phyloP scores from a whole-genome alignment of 2,329 filamentous ascomycete species.

The Graphilbum sp. region DNA sequence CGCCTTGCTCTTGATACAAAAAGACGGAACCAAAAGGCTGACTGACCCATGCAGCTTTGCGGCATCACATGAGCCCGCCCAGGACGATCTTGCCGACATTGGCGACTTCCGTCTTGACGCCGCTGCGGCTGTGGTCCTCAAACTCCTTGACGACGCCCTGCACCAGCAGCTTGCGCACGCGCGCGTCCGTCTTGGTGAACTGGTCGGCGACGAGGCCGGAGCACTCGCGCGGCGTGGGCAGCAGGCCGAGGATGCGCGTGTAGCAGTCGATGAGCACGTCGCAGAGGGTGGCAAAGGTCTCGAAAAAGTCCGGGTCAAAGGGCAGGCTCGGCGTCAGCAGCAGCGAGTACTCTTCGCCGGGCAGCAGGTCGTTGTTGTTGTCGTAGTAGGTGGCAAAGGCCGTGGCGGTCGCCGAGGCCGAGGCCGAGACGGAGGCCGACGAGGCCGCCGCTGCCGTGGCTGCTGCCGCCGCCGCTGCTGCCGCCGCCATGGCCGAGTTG shows the following conservation, averaged over 20 bases:
- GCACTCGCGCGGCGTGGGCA: slow-evolving; percentile 61
- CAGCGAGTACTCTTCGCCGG: slow-evolving; percentile 76
- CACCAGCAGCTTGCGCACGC: slow-evolving; percentile 76
- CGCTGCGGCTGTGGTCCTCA: slow-evolving; percentile 65
- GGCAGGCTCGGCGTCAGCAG: slow-evolving; percentile 83
- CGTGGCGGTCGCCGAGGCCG: slow-evolving; percentile 13
- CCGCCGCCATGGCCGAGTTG: slow-evolving; percentile 14
- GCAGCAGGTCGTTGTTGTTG: slow-evolving; percentile 49
- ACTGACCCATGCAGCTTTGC: too few species aligned
- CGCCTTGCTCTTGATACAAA: too few species aligned
- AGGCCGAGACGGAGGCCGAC: slow-evolving; percentile 15
- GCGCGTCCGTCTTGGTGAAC: slow-evolving; percentile 78
- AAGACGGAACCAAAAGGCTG: too few species aligned
- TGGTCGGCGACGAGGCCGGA: slow-evolving; percentile 58
- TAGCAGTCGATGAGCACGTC: slow-evolving; percentile 93
- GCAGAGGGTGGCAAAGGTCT: slow-evolving; percentile 89
- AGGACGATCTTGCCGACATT: slow-evolving; percentile 80
- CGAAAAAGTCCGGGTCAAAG: slow-evolving; percentile 94
- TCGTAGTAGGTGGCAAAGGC: slow-evolving; percentile 28
- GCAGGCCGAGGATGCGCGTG: slow-evolving; percentile 55
- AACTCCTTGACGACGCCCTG: slow-evolving; percentile 81
- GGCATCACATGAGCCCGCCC: slow-evolving; percentile 66
- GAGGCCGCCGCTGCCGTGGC: slow-evolving; percentile 7
- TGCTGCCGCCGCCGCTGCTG: background rate
- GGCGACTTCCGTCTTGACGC: slow-evolving; percentile 63